phyloP scores from a whole-genome alignment of 2,329 filamentous ascomycete species.

The Emmonsiellopsis sp. region DNA sequence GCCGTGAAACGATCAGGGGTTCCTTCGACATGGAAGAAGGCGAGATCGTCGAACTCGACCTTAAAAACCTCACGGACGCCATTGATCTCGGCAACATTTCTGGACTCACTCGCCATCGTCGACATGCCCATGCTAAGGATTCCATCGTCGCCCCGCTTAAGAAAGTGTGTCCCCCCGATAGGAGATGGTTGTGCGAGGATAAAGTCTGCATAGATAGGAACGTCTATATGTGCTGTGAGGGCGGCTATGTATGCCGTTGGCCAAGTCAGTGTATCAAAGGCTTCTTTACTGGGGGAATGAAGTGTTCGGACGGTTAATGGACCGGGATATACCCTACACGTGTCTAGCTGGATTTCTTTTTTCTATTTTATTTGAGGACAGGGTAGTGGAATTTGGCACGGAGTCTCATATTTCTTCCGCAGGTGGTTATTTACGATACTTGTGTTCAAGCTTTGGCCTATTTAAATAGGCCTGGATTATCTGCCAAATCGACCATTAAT shows the following conservation, averaged over 20 bases:
- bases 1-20: neutral
- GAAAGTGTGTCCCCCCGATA: neutral
- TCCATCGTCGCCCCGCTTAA: conserved; percentile 1
- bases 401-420: too few species aligned
- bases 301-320: too few species aligned
- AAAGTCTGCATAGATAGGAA: conserved; percentile 9
- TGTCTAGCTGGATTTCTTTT: too few species aligned
- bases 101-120: neutral
- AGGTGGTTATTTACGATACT: too few species aligned
- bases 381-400: too few species aligned
- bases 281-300: too few species aligned
- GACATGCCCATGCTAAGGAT: neutral
- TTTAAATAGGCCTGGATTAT: too few species aligned
- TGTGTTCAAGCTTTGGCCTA: too few species aligned
- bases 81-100: neutral
- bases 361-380: too few species aligned
- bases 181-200: conserved; percentile 8
- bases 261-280: too few species aligned
- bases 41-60: conserved; percentile 7
- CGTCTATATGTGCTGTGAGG: conserved; percentile 10
- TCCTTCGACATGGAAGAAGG: neutral
- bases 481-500: too few species aligned
- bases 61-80: neutral
- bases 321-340: too few species aligned
- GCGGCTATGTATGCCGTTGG: conserved; percentile 4